Base-by-base conservation (phyloP, 2,329 filamentous ascomycete species). In the Colletotrichum trifolii region DNA sequence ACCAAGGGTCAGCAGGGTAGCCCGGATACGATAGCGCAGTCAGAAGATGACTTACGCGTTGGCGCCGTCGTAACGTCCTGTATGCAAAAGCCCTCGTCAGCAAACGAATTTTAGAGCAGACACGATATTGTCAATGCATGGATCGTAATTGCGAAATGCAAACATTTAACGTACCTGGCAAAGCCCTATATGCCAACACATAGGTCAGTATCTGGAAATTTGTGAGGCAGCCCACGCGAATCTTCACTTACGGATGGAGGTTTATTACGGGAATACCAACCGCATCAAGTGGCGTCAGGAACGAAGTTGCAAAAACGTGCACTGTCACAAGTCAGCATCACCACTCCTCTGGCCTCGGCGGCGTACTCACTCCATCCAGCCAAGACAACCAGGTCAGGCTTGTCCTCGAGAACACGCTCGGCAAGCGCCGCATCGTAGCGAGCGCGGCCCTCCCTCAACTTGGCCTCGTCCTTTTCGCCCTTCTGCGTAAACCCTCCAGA, bases 351-450 rank as follows among this genome's bases (percentile, higher is more conserved):
- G 25, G 25, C 25, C 25, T 25, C 25, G 25, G 25, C 25, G 25
- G 6, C 10, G n/a, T 9, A 25, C 43, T 10, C 25, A 46, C 43
- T 96, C 85, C 92, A 96, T 2, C 94, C 93, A 4, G 92, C 90
- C 69, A 94, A 91, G 8, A 96, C 90, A 53, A 97, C 87, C 59
- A 97, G 77, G 59, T 94, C 87, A 0, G 93, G 93, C 62, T 78
- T 78, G 68, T 90, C 85, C 5, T 78, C 75, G 33, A 95, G 80
- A 56, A 96, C 85, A 65, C 90, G 82, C 46, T 84, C 77, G 0
- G 92, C 91, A 67, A 97, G 82, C 47, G 92, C 91, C 12, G 87
- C 85, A 74, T 97, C 93, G 76, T 96, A 96, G 58, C 82, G 83
- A 50, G 84, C 79, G 33, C 93, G 86, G 1, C 88, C 90, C 46